Percentiles rank a stretch among this genome's conserved stretches.
phyloP scores from a whole-genome alignment of 1,139 yeast species.

The Kluyveromyces sp. region DNA sequence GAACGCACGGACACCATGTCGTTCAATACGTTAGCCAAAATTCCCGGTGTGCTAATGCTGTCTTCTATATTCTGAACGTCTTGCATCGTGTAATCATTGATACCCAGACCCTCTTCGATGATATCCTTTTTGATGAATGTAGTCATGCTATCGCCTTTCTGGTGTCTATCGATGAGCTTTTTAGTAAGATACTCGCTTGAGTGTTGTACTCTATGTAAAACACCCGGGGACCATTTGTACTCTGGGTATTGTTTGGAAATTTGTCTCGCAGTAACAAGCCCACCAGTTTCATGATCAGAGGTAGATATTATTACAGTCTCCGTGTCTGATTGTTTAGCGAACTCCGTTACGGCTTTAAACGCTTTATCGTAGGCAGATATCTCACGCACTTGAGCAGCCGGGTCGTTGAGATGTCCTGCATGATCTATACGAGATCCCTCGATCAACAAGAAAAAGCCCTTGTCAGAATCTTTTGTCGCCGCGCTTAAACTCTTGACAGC shows the following conservation, averaged over 20 bases:
- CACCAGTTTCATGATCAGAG: slow-evolving; percentile 91
- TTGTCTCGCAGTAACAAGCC: slow-evolving; percentile 72
- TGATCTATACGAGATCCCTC: slow-evolving; percentile 91
- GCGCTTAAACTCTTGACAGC: slow-evolving; percentile 59
- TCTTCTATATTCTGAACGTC: slow-evolving; percentile 38
- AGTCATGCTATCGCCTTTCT: slow-evolving; percentile 27
- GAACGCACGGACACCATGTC: slow-evolving; percentile 63
- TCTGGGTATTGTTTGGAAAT: slow-evolving; percentile 52
- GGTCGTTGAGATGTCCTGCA: slow-evolving; percentile 85
- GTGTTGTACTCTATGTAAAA: slow-evolving; percentile 54
- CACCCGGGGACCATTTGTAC: slow-evolving; percentile 73
- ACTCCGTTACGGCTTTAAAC: slow-evolving; percentile 59
- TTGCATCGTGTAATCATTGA: slow-evolving; percentile 43
- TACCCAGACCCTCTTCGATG: slow-evolving; percentile 52
- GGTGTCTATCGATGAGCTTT: slow-evolving; percentile 32
- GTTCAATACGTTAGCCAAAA: slow-evolving; percentile 40
- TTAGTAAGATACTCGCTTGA: slow-evolving; percentile 61
- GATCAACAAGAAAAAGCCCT: slow-evolving; percentile 73
- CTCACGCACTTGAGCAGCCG: slow-evolving; percentile 79
- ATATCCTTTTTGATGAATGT: slow-evolving; percentile 46
- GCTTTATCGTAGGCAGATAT: slow-evolving; percentile 73
- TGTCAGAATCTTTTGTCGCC: slow-evolving; percentile 60
- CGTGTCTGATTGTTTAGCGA: slow-evolving; percentile 52
- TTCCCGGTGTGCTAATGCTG: slow-evolving; percentile 20
- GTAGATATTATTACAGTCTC: slow-evolving; percentile 74